Conservation (phyloP, 106 monocot genomes). For the Dioscorea dumetorum region DNA sequence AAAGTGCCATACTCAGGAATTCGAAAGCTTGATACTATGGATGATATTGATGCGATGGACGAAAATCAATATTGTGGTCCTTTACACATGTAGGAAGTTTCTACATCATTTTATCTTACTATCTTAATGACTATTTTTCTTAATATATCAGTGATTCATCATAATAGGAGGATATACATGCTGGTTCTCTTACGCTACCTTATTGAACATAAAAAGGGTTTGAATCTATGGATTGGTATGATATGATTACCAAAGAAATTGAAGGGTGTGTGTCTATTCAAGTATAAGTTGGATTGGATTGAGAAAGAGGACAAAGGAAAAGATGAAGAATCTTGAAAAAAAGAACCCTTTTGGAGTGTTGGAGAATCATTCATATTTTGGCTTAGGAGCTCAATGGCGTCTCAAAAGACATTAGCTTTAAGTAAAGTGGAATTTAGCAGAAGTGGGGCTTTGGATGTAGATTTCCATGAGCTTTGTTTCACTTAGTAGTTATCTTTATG, state of each 20-base stretch:
- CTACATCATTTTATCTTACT: no score
- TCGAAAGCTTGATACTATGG: no score
- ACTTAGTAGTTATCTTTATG: neutral
- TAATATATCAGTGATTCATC: no score
- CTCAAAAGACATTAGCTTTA: conserved; percentile 5
- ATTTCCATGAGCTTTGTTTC: neutral
- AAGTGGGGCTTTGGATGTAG: neutral
- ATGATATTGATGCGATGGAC: no score
- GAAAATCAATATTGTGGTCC: no score
- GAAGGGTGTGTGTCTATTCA: neutral
- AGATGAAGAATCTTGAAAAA: neutral
- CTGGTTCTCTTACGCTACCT: neutral
- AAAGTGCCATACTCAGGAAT: no score
- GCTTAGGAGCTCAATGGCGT: conserved; percentile 4
- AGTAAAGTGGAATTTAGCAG: neutral
- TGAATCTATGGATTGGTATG: neutral
- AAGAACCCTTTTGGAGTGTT: conserved; percentile 1
- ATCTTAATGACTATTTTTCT: no score
- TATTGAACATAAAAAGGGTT: neutral
- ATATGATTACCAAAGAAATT: neutral
- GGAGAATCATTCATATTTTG: conserved; percentile 1
- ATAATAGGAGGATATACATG: neutral
- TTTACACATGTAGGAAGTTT: no score
- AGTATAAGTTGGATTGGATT: neutral
- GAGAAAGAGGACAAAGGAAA: neutral